phyloP scores from a whole-genome alignment of 441 rosid species.

The Viola pubescens region DNA sequence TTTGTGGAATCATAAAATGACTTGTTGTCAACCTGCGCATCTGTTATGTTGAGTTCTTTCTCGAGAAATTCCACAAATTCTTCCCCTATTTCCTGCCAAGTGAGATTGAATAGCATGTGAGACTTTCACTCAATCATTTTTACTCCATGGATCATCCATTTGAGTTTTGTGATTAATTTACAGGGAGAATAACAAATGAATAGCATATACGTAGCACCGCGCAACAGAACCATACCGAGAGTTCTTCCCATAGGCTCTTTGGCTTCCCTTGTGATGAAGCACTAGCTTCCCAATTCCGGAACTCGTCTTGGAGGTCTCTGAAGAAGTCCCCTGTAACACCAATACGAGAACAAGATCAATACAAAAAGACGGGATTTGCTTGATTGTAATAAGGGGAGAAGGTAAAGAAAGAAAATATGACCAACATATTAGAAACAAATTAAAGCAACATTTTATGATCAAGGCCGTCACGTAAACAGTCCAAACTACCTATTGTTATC shows the following conservation, averaged over 20 bases:
- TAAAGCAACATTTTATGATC: slow-evolving; percentile 17
- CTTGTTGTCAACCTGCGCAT: slow-evolving; percentile 33
- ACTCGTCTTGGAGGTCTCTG: slow-evolving; percentile 90
- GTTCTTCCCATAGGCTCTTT: slow-evolving; percentile 95
- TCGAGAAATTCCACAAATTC: slow-evolving; percentile 94
- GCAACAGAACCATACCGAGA: slow-evolving; percentile 41
- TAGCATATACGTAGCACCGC: background rate
- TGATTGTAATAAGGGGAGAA: slow-evolving; percentile 6
- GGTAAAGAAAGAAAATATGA: slow-evolving; percentile 5
- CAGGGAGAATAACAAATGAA: background rate
- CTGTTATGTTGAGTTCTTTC: slow-evolving; percentile 81
- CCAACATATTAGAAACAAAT: slow-evolving; percentile 12
- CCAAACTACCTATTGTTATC: slow-evolving; percentile 76
- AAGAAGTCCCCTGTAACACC: slow-evolving; percentile 72
- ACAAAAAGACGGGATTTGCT: background rate
- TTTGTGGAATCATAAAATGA: slow-evolving; percentile 24
- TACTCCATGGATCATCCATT: background rate
- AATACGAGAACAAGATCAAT: slow-evolving; percentile 22
- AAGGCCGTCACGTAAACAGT: slow-evolving; percentile 22
- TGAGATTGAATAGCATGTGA: slow-evolving; percentile 7
- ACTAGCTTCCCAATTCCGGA: slow-evolving; percentile 72
- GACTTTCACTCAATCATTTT: slow-evolving; percentile 1
- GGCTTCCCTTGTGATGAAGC: slow-evolving; percentile 80
- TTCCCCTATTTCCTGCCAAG: slow-evolving; percentile 78
- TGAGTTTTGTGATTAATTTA: background rate